Base-by-base conservation (phyloP, 208 protist species). In the Acanthamoeba healyi region DNA sequence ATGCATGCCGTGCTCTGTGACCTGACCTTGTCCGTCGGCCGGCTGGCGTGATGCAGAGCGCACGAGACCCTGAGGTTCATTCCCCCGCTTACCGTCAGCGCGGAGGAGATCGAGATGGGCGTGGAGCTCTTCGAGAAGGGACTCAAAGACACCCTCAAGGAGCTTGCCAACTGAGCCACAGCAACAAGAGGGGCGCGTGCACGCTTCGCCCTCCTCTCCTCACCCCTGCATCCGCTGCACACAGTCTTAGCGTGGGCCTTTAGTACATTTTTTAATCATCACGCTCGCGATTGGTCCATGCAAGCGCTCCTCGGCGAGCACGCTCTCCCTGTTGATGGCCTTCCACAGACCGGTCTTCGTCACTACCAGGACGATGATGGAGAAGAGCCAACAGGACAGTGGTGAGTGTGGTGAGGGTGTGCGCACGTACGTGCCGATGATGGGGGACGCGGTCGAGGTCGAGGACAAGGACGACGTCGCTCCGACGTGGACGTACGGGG, bases 41-140 rank as follows among this genome's bases (percentile, higher is more conserved):
- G n/a, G 49, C 72, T 1, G 29, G 6, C 14, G 29, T 10, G 14
- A 24, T 12, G 14, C 70, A 92, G 94, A 58, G 92, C 77, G 22
- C 94, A 86, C 72, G 95, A 96, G 90, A 86, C 54, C n/a, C 42
- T 96, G 40, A 94, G 95, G 34, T 95, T 96, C 74, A 95, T 96
- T 56, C 95, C 95, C 24, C 94, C 95, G 32, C 89, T 96, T 26
- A 95, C 51, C 9, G 84, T 95, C 7, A 94, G 29, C 67, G 77
- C 32, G 10, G 61, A 87, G 44, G 95, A 96, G 58, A 72, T 95
- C 56, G 77, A 81, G 26, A 9, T 77, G 56, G 95, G 67, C 56
- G 34, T 96, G 49, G 79, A 65, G 17, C 56, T 82, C n/a, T 93
- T 96, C 54, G 94, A 94, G 67, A 46, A 65, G 40, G 94, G 89